Evolutionary conservation across 352 stramenopile species (phyloP).

Genomic region (Globisporangium rhizosaccharum): DNA sequence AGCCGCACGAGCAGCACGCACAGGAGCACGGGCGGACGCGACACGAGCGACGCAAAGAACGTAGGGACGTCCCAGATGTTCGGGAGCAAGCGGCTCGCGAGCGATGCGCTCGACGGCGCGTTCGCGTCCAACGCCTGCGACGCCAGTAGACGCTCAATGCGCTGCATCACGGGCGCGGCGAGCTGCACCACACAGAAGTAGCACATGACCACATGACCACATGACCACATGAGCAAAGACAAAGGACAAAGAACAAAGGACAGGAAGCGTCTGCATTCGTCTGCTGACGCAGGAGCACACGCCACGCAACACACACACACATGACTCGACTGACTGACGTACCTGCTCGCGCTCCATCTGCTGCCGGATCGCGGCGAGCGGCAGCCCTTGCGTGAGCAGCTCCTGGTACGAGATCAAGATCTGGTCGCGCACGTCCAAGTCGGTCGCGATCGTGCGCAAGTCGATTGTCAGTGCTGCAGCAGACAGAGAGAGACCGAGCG

Average conservation of each 20-base stretch:
- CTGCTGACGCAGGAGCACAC: too few species aligned
- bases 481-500: too few species aligned
- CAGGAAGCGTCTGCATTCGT: too few species aligned
- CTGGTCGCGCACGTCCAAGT: slow-evolving; percentile 38
- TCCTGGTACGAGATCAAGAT: slow-evolving; percentile 57
- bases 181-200: slow-evolving; percentile 1
- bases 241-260: too few species aligned
- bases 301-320: background rate
- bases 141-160: slow-evolving; percentile 47
- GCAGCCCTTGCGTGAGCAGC: slow-evolving; percentile 48
- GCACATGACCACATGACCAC: too few species aligned
- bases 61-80: slow-evolving; percentile 44
- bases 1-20: slow-evolving; percentile 57
- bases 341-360: slow-evolving; percentile 71
- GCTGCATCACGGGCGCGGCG: slow-evolving; percentile 17
- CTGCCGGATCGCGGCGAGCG: slow-evolving; percentile 59
- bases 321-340: slow-evolving; percentile 1
- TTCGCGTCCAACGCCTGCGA: slow-evolving; percentile 29
- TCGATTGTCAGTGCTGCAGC: slow-evolving; percentile 41
- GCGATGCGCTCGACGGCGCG: slow-evolving; percentile 13
- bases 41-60: slow-evolving; percentile 45
- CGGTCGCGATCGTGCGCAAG: slow-evolving; percentile 37
- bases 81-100: slow-evolving; percentile 34
- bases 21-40: slow-evolving; percentile 58
- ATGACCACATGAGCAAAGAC: background rate